These are phyloP conservation scores for Fragaria vesca DNA, from an alignment of 306 rosid genomes.

Conservation along the genomic window DNA sequence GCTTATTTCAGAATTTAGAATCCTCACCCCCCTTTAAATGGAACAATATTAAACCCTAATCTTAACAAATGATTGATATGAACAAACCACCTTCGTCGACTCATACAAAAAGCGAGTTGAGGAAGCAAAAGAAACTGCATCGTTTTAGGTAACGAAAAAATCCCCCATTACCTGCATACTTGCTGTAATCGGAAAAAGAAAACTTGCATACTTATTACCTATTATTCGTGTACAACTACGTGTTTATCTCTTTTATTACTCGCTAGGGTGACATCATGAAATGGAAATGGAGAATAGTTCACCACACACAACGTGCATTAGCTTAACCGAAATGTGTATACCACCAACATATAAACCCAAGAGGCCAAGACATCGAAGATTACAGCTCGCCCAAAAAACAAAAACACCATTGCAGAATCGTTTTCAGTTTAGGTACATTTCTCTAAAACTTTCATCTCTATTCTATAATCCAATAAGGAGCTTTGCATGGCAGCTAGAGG, in stretches of 20 bases:
- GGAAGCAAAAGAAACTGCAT: not conserved
- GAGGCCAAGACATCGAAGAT: not conserved
- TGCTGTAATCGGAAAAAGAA: no score
- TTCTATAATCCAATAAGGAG: not conserved
- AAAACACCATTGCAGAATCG: not conserved
- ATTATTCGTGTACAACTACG: not conserved
- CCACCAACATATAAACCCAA: no score
- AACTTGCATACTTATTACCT: no score
- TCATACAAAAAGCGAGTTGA: no score
- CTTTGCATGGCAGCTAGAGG: constrained; percentile 15
- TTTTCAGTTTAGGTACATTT: not conserved
- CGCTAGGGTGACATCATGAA: no score
- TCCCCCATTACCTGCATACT: not conserved
- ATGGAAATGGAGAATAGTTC: no score
- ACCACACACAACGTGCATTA: not conserved
- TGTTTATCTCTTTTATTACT: not conserved
- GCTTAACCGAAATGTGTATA: not conserved
- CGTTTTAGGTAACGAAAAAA: not conserved
- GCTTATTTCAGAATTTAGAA: not conserved
- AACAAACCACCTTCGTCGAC: not conserved
- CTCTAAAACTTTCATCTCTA: not conserved
- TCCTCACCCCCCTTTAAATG: no score
- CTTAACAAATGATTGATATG: no score
- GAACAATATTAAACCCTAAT: no score
- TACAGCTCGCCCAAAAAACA: not conserved